phyloP scores from a whole-genome alignment of 805 yeast species.

The Spencermartinsiella europaea region DNA sequence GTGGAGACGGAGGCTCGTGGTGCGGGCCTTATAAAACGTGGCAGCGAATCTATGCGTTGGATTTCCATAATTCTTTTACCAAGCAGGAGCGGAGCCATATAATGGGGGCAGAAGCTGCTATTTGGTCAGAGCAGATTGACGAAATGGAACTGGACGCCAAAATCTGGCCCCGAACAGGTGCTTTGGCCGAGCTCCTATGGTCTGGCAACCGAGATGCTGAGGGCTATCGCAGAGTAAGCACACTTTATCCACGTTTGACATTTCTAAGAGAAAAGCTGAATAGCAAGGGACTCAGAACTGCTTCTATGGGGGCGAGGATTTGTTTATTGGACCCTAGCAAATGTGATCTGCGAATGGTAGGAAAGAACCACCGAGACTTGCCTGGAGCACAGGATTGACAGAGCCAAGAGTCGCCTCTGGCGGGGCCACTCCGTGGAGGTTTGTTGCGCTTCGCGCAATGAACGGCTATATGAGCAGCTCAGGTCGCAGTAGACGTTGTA shows the following conservation, averaged over 20 bases:
- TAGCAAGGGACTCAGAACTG: slow-evolving; percentile 32
- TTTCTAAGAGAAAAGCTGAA: slow-evolving; percentile 37
- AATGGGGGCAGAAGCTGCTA: slow-evolving; percentile 36
- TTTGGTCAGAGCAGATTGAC: slow-evolving; percentile 39
- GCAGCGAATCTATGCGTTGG: slow-evolving; percentile 37
- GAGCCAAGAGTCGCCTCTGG: too few relatives aligned
- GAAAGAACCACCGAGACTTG: background rate
- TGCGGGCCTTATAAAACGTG: slow-evolving; percentile 41
- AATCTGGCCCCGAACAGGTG: slow-evolving; percentile 39
- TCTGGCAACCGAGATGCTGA: slow-evolving; percentile 33
- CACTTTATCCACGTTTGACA: slow-evolving; percentile 32
- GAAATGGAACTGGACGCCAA: slow-evolving; percentile 28
- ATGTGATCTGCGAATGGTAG: slow-evolving; percentile 2
- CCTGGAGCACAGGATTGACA: background rate
- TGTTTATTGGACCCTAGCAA: background rate
- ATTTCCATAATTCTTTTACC: slow-evolving; percentile 30
- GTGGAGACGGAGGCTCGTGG: slow-evolving; percentile 35
- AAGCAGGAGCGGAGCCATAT: slow-evolving; percentile 28
- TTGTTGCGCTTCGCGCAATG: too few relatives aligned
- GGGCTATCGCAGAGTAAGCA: slow-evolving; percentile 29
- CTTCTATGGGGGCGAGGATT: slow-evolving; percentile 26
- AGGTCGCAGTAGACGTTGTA: too few relatives aligned
- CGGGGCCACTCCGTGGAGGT: too few relatives aligned
- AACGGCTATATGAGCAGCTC: too few relatives aligned
- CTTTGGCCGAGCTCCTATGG: slow-evolving; percentile 39